Conservation (phyloP, 306 rosid species). For the Lithocarpus polystachyus region DNA sequence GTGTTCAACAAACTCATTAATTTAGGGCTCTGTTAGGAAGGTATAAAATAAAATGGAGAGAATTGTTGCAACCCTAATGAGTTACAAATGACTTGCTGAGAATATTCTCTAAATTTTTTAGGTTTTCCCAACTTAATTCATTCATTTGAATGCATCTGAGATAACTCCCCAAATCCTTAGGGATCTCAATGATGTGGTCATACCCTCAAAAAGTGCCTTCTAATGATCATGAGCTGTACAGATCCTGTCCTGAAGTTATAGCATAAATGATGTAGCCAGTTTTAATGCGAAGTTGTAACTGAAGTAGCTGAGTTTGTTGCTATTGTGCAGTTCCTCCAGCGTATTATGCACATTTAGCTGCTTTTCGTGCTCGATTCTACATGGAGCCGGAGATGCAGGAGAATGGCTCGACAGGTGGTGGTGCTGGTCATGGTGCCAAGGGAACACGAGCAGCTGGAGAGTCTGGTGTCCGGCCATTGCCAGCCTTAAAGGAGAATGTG, state of each 20-base stretch:
- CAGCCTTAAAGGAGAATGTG: slow-evolving; percentile 90
- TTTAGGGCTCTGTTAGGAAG: too few relatives aligned
- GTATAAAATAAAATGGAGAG: neutral
- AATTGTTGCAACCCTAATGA: neutral
- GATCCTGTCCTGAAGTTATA: neutral
- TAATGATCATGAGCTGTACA: neutral
- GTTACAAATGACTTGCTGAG: neutral
- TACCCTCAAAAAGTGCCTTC: neutral
- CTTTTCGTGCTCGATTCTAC: slow-evolving; percentile 91
- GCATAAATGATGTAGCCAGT: neutral
- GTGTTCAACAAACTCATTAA: too few relatives aligned
- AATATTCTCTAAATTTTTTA: neutral
- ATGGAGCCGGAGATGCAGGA: slow-evolving; percentile 88
- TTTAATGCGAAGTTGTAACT: neutral
- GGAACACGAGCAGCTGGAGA: slow-evolving; percentile 51
- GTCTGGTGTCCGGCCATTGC: slow-evolving; percentile 79
- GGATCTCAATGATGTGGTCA: too few relatives aligned
- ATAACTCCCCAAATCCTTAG: neutral
- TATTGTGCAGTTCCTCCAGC: slow-evolving; percentile 82
- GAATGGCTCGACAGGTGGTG: slow-evolving; percentile 43
- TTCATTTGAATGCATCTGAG: neutral
- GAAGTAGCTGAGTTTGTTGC: slow-evolving; percentile 7
- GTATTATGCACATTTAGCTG: slow-evolving; percentile 92
- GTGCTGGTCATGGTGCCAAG: slow-evolving; percentile 45
- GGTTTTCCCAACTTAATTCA: neutral